These are phyloP conservation scores for Letharia columbiana DNA, from an alignment of 495 filamentous ascomycete species.

Conservation along the genomic window DNA sequence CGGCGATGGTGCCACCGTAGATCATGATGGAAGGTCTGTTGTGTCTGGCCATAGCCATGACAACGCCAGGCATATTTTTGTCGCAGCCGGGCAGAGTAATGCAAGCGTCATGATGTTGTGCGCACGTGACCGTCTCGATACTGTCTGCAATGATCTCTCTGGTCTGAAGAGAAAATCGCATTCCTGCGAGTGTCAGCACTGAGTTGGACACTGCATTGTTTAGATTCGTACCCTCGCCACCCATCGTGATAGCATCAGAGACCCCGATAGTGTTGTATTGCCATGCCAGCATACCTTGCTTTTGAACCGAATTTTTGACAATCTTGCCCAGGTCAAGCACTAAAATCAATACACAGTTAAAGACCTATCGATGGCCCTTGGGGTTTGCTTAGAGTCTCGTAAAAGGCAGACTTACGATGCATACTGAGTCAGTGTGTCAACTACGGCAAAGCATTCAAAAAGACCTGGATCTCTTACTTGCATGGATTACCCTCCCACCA, in stretches of 20 bases:
- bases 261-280: slow-evolving; percentile 93
- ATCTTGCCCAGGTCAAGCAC: slow-evolving; percentile 82
- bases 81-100: slow-evolving; percentile 94
- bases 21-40: slow-evolving; percentile 81
- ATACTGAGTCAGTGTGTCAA: slow-evolving; percentile 28
- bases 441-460: not conserved
- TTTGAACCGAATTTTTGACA: slow-evolving; percentile 75
- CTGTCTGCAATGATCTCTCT: slow-evolving; percentile 93
- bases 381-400: not conserved
- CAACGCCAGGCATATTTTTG: slow-evolving; percentile 93
- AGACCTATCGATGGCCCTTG: not conserved
- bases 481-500: slow-evolving; percentile 99
- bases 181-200: slow-evolving; percentile 48
- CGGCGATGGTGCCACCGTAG: slow-evolving; percentile 85
- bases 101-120: slow-evolving; percentile 84
- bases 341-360: slow-evolving; percentile 25
- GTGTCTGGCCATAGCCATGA: slow-evolving; percentile 81
- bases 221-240: slow-evolving; percentile 62
- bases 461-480: slow-evolving; percentile 40
- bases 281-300: slow-evolving; percentile 85
- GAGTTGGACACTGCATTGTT: not conserved
- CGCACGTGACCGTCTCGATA: slow-evolving; percentile 86
- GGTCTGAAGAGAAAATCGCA: slow-evolving; percentile 94
- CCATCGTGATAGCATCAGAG: slow-evolving; percentile 93
- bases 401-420: slow-evolving; percentile 27